Conservation (phyloP, 257 asterid genomes). For the Solanum arcanum region DNA sequence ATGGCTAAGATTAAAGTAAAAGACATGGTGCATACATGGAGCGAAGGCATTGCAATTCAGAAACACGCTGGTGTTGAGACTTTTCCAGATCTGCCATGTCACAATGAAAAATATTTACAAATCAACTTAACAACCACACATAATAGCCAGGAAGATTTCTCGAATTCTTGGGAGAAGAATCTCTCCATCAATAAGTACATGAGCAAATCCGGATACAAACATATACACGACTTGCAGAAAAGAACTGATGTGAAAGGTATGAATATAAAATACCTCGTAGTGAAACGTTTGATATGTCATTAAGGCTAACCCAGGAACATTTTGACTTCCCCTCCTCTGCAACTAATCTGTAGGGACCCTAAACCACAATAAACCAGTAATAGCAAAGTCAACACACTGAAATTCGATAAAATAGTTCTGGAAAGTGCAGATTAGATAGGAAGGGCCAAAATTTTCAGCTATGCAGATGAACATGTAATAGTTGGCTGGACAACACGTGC, state of each 20-base stretch:
- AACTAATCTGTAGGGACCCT: conserved; percentile 97
- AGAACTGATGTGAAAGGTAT: not conserved
- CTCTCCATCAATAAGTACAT: not conserved
- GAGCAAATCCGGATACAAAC: not conserved
- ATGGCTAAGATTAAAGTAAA: not conserved
- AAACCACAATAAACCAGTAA: conserved; percentile 18
- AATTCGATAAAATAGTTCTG: not conserved
- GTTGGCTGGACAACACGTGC: not conserved
- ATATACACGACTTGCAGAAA: not conserved
- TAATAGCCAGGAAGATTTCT: not conserved
- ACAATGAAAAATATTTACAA: conserved; percentile 3
- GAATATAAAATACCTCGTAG: conserved; percentile 52
- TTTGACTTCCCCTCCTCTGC: conserved; percentile 95
- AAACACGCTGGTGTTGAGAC: conserved; percentile 81
- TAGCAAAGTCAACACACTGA: not conserved
- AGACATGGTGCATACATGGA: conserved; percentile 64
- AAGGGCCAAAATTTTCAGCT: not conserved
- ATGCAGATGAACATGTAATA: not conserved
- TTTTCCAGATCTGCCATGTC: conserved; percentile 53
- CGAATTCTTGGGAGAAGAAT: not conserved
- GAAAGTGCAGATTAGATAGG: not conserved
- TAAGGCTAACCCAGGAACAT: conserved; percentile 92
- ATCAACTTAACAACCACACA: not conserved
- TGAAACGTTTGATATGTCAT: conserved; percentile 70
- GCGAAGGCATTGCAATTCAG: conserved; percentile 90